Conservation (phyloP, 192 early-diverging fungal species). For the Ramicandelaber brevisporus region DNA sequence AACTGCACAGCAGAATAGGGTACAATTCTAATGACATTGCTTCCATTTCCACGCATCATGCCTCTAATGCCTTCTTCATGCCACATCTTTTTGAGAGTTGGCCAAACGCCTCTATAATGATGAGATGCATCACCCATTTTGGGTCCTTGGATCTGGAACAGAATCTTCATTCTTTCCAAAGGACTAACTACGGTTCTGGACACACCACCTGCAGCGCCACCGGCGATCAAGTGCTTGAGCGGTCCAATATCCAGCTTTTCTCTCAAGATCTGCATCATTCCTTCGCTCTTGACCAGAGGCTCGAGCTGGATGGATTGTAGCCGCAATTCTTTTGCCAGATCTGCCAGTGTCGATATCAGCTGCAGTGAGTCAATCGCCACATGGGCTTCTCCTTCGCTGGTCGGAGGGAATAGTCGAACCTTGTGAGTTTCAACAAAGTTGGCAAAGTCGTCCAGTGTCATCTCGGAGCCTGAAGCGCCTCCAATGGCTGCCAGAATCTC, state of each 20-base stretch:
- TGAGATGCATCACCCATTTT: not conserved
- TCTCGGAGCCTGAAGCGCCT: too few relatives aligned
- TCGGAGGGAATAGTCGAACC: too few relatives aligned
- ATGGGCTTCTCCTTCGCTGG: too few relatives aligned
- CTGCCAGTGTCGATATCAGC: too few relatives aligned
- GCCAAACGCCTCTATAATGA: conserved; percentile 32
- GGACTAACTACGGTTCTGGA: conserved; percentile 59
- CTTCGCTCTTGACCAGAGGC: too few relatives aligned
- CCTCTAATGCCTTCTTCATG: conserved; percentile 44
- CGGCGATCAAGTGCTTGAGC: conserved; percentile 47
- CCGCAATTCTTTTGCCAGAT: too few relatives aligned
- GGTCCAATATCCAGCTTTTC: conserved; percentile 20
- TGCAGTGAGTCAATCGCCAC: too few relatives aligned
- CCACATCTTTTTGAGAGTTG: conserved; percentile 56
- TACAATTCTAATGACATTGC: conserved; percentile 56
- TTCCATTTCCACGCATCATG: conserved; percentile 59
- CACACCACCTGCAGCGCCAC: conserved; percentile 49
- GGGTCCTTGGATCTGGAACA: conserved; percentile 36
- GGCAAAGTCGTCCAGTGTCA: too few relatives aligned
- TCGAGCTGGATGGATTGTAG: too few relatives aligned
- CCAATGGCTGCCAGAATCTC: too few relatives aligned
- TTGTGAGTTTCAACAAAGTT: too few relatives aligned
- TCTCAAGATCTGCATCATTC: conserved; percentile 4
- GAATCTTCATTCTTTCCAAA: conserved; percentile 61
- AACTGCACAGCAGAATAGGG: conserved; percentile 65